phyloP scores from a whole-genome alignment of 495 filamentous ascomycete genomes.

The Tetracladium setigerum region DNA sequence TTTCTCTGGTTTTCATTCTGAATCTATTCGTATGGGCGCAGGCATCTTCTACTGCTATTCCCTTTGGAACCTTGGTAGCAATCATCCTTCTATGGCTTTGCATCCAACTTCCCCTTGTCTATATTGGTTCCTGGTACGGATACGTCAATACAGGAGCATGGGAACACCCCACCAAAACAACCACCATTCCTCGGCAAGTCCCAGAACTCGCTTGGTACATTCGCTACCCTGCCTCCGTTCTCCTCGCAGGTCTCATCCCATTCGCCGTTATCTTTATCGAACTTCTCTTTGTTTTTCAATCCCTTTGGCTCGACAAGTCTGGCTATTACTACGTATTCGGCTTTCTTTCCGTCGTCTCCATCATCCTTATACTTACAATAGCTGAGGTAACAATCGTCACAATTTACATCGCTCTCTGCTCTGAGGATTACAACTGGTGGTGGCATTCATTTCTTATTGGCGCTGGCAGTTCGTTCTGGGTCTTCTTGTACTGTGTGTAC shows the following conservation, averaged over 20 bases:
- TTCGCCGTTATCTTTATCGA: slow-evolving; percentile 95
- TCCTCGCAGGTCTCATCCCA: slow-evolving; percentile 77
- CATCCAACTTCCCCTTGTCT: slow-evolving; percentile 85
- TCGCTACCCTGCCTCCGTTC: slow-evolving; percentile 48
- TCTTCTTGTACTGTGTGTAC: slow-evolving; percentile 80
- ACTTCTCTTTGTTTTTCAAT: slow-evolving; percentile 86
- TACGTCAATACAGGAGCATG: slow-evolving; percentile 59
- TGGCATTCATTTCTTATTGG: slow-evolving; percentile 88
- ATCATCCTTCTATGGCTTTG: slow-evolving; percentile 79
- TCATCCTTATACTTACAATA: slow-evolving; percentile 71
- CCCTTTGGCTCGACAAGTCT: slow-evolving; percentile 86
- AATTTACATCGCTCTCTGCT: slow-evolving; percentile 80
- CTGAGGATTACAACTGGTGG: slow-evolving; percentile 94
- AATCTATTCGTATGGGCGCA: slow-evolving; percentile 95
- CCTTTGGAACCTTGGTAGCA: slow-evolving; percentile 74
- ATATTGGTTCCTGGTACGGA: slow-evolving; percentile 76
- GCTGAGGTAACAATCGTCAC: slow-evolving; percentile 86
- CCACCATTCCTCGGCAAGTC: slow-evolving; percentile 63
- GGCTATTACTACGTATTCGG: slow-evolving; percentile 95
- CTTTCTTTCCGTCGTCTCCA: slow-evolving; percentile 69
- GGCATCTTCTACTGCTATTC: slow-evolving; percentile 84
- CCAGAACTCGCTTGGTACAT: slow-evolving; percentile 79
- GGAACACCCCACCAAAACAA: slow-evolving; percentile 86
- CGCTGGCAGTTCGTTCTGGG: slow-evolving; percentile 72
- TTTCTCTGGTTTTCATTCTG: slow-evolving; percentile 71